These are phyloP conservation scores for Detonula confervacea DNA, from an alignment of 352 stramenopile species.

Conservation along the genomic window DNA sequence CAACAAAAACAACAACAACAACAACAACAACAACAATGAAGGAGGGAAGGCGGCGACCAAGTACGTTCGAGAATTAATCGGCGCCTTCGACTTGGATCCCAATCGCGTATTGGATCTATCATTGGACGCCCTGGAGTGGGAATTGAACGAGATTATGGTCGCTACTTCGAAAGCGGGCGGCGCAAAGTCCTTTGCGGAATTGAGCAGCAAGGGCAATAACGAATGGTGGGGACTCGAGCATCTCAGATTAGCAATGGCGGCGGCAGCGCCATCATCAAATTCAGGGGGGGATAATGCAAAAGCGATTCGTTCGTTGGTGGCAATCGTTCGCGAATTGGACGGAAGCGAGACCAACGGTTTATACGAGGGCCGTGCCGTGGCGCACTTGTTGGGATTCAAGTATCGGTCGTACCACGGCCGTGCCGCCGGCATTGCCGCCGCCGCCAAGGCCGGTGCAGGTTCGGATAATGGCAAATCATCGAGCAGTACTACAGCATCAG, in stretches of 20 bases:
- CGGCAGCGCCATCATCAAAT: too few relatives aligned
- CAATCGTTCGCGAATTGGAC: slow-evolving; percentile 44
- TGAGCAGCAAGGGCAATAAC: neutral
- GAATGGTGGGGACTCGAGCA: slow-evolving; percentile 20
- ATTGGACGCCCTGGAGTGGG: slow-evolving; percentile 92
- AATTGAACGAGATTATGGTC: slow-evolving; percentile 83
- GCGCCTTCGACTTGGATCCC: slow-evolving; percentile 95
- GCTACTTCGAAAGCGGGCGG: slow-evolving; percentile 58
- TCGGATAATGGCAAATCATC: too few relatives aligned
- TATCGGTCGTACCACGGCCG: slow-evolving; percentile 90
- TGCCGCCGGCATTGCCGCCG: slow-evolving; percentile 23
- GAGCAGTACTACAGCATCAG: slow-evolving; percentile 83
- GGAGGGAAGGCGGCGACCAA: neutral
- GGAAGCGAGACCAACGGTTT: neutral
- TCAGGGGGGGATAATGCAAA: neutral
- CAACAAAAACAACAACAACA: slow-evolving; percentile 1
- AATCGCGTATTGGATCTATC: slow-evolving; percentile 94
- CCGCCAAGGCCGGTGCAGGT: slow-evolving; percentile 14
- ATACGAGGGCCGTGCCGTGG: slow-evolving; percentile 62
- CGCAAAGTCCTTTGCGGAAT: slow-evolving; percentile 19
- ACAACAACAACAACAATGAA: neutral
- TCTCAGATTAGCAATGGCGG: slow-evolving; percentile 21
- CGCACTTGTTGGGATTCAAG: slow-evolving; percentile 93
- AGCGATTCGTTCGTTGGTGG: slow-evolving; percentile 26
- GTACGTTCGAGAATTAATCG: slow-evolving; percentile 62